Conservation (phyloP, 352 stramenopile genomes). For the Globisporangium heterothallicum region DNA sequence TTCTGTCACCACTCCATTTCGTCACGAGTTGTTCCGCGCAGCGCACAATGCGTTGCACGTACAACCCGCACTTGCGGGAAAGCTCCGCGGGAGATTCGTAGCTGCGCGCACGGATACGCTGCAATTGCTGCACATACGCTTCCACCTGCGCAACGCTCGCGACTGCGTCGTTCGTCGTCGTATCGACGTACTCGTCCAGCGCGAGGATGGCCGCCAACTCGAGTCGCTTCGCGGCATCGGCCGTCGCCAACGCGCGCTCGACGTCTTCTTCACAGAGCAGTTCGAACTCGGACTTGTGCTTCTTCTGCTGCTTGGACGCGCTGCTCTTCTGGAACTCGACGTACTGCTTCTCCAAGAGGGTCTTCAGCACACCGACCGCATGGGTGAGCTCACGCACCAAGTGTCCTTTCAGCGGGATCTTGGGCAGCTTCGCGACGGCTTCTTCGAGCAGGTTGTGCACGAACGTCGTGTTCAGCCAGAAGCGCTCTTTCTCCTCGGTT, state of each 20-base stretch:
- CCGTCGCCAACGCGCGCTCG: conserved; percentile 41
- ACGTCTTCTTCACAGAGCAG: conserved; percentile 53
- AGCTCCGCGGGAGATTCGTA: conserved; percentile 32
- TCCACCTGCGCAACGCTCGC: conserved; percentile 11
- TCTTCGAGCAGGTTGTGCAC: conserved; percentile 46
- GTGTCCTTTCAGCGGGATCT: conserved; percentile 35
- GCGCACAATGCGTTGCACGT: conserved; percentile 22
- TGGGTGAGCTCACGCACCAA: conserved; percentile 31
- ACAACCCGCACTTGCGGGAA: conserved; percentile 32
- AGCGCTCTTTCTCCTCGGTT: conserved; percentile 22
- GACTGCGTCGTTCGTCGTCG: conserved; percentile 4
- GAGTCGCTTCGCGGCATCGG: conserved; percentile 15
- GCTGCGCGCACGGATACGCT: conserved; percentile 29
- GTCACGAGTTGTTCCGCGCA: conserved; percentile 10
- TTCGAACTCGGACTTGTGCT: neutral
- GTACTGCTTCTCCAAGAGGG: conserved; percentile 31
- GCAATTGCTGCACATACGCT: conserved; percentile 25
- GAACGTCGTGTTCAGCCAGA: conserved; percentile 41
- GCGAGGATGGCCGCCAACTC: conserved; percentile 30
- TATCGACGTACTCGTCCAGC: conserved; percentile 23
- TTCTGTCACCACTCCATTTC: conserved; percentile 13
- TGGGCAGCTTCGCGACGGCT: conserved; percentile 52
- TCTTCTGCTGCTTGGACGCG: neutral
- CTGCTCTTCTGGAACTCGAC: conserved; percentile 17
- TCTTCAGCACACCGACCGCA: conserved; percentile 22